phyloP scores from a whole-genome alignment of 2,329 filamentous ascomycete species.

The Talaromyces sp. region DNA sequence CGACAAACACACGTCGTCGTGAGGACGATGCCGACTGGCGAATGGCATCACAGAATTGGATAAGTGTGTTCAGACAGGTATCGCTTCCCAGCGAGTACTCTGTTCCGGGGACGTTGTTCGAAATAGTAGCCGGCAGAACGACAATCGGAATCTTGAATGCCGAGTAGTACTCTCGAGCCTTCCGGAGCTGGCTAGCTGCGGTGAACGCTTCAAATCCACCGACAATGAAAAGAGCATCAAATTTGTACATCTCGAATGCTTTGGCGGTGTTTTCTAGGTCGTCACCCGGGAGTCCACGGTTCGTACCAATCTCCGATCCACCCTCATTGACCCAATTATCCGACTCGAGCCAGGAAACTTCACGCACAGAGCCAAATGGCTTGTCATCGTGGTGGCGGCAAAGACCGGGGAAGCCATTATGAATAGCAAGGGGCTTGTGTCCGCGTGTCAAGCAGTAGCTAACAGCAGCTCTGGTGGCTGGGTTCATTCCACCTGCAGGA shows the following conservation, averaged over 20 bases:
- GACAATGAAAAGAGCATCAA: slow-evolving; percentile 86
- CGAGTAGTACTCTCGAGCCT: slow-evolving; percentile 71
- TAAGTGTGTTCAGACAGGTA: slow-evolving; percentile 91
- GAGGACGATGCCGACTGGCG: slow-evolving; percentile 94
- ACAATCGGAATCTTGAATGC: slow-evolving; percentile 90
- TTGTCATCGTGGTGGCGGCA: slow-evolving; percentile 82
- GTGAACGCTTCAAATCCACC: slow-evolving; percentile 98
- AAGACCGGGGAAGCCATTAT: slow-evolving; percentile 95
- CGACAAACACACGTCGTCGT: slow-evolving; percentile 89
- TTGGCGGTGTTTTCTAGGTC: slow-evolving; percentile 78
- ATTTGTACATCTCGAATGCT: slow-evolving; percentile 78
- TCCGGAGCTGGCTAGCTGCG: slow-evolving; percentile 78
- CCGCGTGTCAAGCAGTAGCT: slow-evolving; percentile 87
- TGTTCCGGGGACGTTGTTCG: slow-evolving; percentile 96
- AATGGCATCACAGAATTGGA: slow-evolving; percentile 94
- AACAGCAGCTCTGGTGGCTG: slow-evolving; percentile 85
- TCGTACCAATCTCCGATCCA: slow-evolving; percentile 96
- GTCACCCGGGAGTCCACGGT: slow-evolving; percentile 84
- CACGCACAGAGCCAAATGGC: slow-evolving; percentile 75
- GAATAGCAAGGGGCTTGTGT: slow-evolving; percentile 87
- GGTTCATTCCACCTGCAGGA: slow-evolving; percentile 96
- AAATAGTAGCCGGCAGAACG: slow-evolving; percentile 91
- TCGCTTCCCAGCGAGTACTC: slow-evolving; percentile 97
- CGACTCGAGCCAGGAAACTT: slow-evolving; percentile 88
- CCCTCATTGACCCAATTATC: slow-evolving; percentile 95